Conservation (phyloP, 2,329 filamentous ascomycete species). For the Cordyceps cicadae region DNA sequence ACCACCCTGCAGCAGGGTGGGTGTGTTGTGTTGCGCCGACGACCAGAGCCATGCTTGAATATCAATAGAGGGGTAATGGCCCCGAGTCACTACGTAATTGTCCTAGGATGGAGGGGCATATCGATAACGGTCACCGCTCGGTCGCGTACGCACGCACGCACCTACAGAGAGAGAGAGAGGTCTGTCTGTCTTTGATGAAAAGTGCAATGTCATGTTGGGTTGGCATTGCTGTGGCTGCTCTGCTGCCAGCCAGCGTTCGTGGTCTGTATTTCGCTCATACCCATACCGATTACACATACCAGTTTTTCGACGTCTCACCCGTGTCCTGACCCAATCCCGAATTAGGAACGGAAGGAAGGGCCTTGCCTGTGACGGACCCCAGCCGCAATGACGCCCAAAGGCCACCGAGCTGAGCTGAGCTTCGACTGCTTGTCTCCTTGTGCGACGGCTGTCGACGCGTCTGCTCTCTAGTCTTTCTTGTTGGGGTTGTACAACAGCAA, state of each 20-base stretch:
- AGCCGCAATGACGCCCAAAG: neutral
- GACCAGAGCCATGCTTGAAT: neutral
- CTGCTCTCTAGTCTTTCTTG: neutral
- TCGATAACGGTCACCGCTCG: neutral
- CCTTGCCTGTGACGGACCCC: neutral
- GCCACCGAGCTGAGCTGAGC: neutral
- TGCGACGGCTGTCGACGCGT: neutral
- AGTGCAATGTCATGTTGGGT: neutral
- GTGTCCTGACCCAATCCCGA: neutral
- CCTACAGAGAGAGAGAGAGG: no score
- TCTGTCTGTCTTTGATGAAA: neutral
- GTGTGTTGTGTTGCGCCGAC: conserved; percentile 6
- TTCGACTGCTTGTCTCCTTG: neutral
- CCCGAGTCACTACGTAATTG: neutral
- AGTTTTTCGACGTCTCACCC: no score
- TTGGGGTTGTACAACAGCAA: neutral
- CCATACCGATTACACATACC: neutral
- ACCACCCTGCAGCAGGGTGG: conserved; percentile 2
- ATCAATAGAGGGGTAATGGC: conserved; percentile 9
- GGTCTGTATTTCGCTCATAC: neutral
- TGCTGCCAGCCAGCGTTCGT: neutral
- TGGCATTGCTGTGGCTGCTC: neutral
- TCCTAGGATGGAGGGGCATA: conserved; percentile 1
- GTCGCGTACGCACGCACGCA: no score
- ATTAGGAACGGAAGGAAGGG: neutral